A percentile compares a stretch with the other conserved stretches of the same genome.
Conservation (phyloP, 257 asterid genomes). For the Primulina eburnea region DNA sequence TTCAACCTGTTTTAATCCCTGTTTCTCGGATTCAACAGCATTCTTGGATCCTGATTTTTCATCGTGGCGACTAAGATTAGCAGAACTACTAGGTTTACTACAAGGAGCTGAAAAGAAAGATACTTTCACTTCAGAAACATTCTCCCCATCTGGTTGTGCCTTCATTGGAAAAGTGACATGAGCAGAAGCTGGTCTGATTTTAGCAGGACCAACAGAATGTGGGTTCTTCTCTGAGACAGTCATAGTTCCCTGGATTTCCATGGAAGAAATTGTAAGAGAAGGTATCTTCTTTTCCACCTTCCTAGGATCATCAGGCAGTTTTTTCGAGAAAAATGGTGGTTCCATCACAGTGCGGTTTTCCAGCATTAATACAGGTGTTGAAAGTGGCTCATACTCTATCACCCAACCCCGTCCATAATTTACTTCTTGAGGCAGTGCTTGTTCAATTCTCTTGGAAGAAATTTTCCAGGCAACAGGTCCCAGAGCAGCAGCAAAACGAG, state of each 20-base stretch:
- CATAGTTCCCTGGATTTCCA: conserved; percentile 30
- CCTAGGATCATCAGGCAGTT: conserved; percentile 31
- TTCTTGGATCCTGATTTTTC: conserved; percentile 27
- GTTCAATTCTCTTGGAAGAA: conserved; percentile 86
- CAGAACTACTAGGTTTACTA: conserved; percentile 6
- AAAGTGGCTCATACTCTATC: conserved; percentile 93
- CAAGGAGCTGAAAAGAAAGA: background rate
- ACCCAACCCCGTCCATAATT: conserved; percentile 98
- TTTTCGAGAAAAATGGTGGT: conserved; percentile 55
- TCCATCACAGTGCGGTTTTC: conserved; percentile 58
- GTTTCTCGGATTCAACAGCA: conserved; percentile 46
- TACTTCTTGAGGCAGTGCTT: conserved; percentile 74
- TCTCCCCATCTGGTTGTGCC: background rate
- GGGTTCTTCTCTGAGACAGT: conserved; percentile 39
- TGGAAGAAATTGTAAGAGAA: conserved; percentile 24
- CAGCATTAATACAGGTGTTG: conserved; percentile 69
- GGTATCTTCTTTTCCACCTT: conserved; percentile 34
- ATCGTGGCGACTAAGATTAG: background rate
- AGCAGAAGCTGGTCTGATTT: conserved; percentile 32
- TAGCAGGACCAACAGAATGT: conserved; percentile 46
- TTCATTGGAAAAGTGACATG: background rate
- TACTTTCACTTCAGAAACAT: conserved; percentile 13
- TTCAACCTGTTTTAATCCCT: conserved; percentile 51
- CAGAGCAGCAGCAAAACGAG: conserved; percentile 86
- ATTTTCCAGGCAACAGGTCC: conserved; percentile 89